These are phyloP conservation scores for Heliophila coronopifolia DNA, from an alignment of 441 rosid species.

Conservation along the genomic window DNA sequence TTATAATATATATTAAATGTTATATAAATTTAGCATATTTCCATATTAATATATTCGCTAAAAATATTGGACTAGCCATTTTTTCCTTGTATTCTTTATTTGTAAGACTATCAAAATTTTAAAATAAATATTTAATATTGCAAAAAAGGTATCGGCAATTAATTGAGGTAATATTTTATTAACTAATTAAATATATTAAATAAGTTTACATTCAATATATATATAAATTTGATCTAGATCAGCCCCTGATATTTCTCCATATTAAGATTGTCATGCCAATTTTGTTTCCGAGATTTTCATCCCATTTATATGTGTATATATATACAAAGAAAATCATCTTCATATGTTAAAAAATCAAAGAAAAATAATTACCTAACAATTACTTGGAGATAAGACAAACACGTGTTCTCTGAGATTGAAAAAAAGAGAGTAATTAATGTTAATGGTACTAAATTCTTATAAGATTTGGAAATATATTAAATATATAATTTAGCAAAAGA, in stretches of 20 bases:
- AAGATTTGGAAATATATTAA: background rate
- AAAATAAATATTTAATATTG: too few relatives aligned
- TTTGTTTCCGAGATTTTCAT: too few relatives aligned
- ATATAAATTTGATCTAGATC: background rate
- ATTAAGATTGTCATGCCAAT: background rate
- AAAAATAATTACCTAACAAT: background rate
- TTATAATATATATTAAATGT: too few relatives aligned
- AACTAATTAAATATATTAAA: background rate
- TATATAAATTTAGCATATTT: too few relatives aligned
- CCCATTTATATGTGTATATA: background rate
- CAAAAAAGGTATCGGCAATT: too few relatives aligned
- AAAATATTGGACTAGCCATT: too few relatives aligned
- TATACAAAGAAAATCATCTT: background rate
- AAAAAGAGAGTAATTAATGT: background rate
- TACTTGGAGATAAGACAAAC: background rate
- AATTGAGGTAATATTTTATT: too few relatives aligned
- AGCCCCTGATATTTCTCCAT: background rate
- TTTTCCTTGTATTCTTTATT: too few relatives aligned
- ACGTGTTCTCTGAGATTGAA: background rate
- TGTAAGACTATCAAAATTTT: too few relatives aligned
- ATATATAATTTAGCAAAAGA: background rate
- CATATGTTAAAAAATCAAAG: background rate
- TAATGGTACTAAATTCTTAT: too few relatives aligned
- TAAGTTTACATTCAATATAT: background rate
- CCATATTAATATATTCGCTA: too few relatives aligned